These are phyloP conservation scores for Pyrus hybrid DNA, from an alignment of 331 rosid genomes.

Conservation along the genomic window DNA sequence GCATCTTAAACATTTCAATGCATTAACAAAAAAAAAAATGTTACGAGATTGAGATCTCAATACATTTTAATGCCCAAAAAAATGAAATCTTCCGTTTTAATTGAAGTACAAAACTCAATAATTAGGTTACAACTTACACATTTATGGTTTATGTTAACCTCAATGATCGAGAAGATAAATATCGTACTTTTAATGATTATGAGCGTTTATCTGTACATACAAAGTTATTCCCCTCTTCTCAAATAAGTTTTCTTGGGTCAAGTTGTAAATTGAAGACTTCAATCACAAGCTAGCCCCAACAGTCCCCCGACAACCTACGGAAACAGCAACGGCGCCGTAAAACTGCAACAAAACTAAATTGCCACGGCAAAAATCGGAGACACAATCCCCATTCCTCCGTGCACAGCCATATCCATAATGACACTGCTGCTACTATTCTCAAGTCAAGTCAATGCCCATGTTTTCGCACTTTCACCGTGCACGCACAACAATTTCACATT, in stretches of 20 bases:
- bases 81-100: too few species aligned
- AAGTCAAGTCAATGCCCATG: background rate
- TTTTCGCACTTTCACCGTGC: background rate
- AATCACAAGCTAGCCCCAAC: background rate
- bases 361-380: constrained; percentile 16
- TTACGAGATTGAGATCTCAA: too few species aligned
- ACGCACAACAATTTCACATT: background rate
- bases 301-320: background rate
- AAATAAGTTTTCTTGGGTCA: background rate
- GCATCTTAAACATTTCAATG: too few species aligned
- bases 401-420: background rate
- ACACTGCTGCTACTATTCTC: background rate
- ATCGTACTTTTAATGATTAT: too few species aligned
- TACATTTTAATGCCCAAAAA: too few species aligned
- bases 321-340: background rate
- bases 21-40: too few species aligned
- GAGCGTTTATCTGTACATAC: background rate
- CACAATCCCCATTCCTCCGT: constrained; percentile 1
- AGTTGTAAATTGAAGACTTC: background rate
- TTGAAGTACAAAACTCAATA: too few species aligned
- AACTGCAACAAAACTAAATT: background rate
- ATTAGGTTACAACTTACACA: too few species aligned
- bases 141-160: too few species aligned
- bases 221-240: background rate
- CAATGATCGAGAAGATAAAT: background rate